Percentiles rank a stretch among this genome's conserved stretches.
Evolutionary conservation across 2,329 filamentous ascomycete genomes (phyloP).

Genomic region (Fusarium begoniae): DNA sequence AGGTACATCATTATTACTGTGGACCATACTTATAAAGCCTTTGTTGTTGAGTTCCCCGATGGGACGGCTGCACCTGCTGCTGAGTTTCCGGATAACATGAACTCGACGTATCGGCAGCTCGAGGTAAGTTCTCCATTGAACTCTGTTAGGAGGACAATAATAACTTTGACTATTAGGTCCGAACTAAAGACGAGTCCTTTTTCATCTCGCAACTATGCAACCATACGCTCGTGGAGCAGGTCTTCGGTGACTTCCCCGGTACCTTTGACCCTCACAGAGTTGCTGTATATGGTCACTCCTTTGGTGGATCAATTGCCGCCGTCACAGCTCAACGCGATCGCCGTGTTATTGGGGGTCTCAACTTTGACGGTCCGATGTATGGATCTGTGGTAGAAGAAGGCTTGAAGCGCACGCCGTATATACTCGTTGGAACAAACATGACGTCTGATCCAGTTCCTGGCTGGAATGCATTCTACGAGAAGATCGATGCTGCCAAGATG

Average conservation of each 20-base stretch:
- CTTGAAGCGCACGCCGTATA: conserved; percentile 36
- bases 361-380: conserved; percentile 21
- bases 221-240: not conserved
- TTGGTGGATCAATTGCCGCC: conserved; percentile 28
- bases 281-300: conserved; percentile 19
- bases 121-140: not conserved
- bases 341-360: conserved; percentile 47
- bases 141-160: accelerated
- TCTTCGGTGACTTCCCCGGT: conserved; percentile 14
- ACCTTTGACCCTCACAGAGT: conserved; percentile 2
- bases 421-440: not conserved
- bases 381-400: conserved; percentile 34
- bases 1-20: conserved; percentile 57
- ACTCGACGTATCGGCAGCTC: not conserved
- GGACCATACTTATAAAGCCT: conserved; percentile 58
- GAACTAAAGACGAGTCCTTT: conserved; percentile 8
- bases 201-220: conserved; percentile 37
- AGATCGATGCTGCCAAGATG: conserved; percentile 20
- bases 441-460: not conserved
- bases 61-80: conserved; percentile 40
- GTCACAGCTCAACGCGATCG: conserved; percentile 44
- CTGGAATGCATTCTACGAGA: not conserved
- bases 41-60: conserved; percentile 56
- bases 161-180: not conserved
- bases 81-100: not conserved